Evolutionary conservation across 306 rosid species (phyloP).

Genomic region (Dalbergia oliveri): DNA sequence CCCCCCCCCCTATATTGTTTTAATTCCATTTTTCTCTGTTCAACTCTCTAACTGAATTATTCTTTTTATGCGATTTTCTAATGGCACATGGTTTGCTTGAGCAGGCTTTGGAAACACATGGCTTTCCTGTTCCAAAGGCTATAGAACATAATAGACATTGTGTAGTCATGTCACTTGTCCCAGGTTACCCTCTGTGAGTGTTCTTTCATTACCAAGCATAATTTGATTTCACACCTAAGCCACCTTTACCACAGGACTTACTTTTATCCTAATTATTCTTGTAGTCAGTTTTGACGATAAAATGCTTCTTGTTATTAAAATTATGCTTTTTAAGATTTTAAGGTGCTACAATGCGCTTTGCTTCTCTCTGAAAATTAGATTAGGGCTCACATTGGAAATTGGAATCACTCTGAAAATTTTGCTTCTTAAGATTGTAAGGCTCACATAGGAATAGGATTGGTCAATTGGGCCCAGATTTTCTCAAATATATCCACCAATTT

Average conservation of each 20-base stretch:
- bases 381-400: neutral
- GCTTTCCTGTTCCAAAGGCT: conserved; percentile 87
- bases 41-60: conserved; percentile 3
- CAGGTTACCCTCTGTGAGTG: conserved; percentile 91
- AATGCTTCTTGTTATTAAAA: neutral
- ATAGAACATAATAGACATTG: conserved; percentile 91
- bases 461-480: too few relatives aligned
- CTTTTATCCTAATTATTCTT: neutral
- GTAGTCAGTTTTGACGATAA: neutral
- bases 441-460: too few relatives aligned
- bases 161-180: conserved; percentile 89
- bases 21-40: neutral
- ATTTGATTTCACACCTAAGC: neutral
- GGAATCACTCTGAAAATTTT: neutral
- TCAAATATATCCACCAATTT: too few relatives aligned
- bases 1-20: neutral
- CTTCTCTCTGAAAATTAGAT: conserved; percentile 10
- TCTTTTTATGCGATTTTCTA: conserved; percentile 21
- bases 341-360: neutral
- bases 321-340: neutral
- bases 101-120: conserved; percentile 88
- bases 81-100: conserved; percentile 39
- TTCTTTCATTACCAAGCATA: conserved; percentile 31
- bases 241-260: neutral
- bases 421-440: too few relatives aligned